Evolutionary conservation across 2,329 filamentous ascomycete genomes (phyloP), one percentile per base, ranked within the genome.

Genomic region (Incumbomyces delicatus): DNA sequence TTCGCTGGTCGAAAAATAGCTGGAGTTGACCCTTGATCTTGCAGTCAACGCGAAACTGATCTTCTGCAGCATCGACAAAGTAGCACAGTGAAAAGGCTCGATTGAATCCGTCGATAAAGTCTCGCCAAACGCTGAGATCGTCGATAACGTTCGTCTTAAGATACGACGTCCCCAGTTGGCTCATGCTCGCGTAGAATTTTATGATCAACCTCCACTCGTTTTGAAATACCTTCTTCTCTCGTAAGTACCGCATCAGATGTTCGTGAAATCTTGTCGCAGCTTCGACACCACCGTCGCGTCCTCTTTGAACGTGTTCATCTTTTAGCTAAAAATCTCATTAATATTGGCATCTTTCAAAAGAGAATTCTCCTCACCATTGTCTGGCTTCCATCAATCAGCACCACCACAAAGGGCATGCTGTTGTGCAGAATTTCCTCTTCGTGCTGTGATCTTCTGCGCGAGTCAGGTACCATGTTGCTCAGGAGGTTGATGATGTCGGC

Each of bases 101-200:
- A 44, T 70, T 70, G 57, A 70, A 69, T 0, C 66, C 68, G 14
- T 63, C 62, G 11, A 68, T 59, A 47, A 70, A 71, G 2, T 57
- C 52, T 16, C 55, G 47, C 33, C 70, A 53, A 1, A 52, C 50
- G 3, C 50, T 49, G 2, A 53, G 36, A 7, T 59, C 48, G 8
- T 42, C 29, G 10, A 68, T 30, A 10, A 66, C 53, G 2, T 52
- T 51, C 8, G 47, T 47, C 30, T 61, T 57, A n/a, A 52, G 54
- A 47, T 69, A 70, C 13, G 54, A 55, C 37, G 59, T 63, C 22
- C 56, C 54, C 8, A 70, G 54, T 0, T 66, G 67, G 20, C 53
- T 54, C 11, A 65, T 46, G 46, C 69, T 70, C 29, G 64, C 64
- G 50, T 63, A 69, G 2, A 69, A 59, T 3, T 63, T 62, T 32